Conservation (phyloP, 2,329 filamentous ascomycete genomes). For the Ophiostoma novo-ulmi region DNA sequence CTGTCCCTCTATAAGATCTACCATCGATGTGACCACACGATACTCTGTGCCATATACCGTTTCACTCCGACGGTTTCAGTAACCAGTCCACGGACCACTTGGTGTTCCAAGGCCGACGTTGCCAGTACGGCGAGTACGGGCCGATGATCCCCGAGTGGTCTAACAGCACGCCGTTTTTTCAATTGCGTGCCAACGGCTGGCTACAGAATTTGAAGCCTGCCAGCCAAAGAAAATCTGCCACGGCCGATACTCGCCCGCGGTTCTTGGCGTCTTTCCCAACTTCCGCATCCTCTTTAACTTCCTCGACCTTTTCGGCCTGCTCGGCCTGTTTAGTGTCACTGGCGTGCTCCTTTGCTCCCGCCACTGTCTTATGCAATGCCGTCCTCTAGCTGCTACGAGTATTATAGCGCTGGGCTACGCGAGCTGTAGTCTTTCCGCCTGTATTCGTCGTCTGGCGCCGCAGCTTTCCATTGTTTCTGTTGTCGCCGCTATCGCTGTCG, state of each 20-base stretch:
- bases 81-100: not conserved
- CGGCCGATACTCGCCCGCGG: slow-evolving; percentile 16
- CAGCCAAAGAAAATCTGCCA: slow-evolving; percentile 17
- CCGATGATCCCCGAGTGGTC: slow-evolving; percentile 20
- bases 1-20: too few relatives aligned
- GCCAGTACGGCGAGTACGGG: slow-evolving; percentile 13
- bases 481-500: slow-evolving; percentile 10
- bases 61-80: not conserved
- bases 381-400: not conserved
- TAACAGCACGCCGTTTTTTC: slow-evolving; percentile 18
- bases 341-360: not conserved
- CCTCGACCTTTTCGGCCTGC: not conserved
- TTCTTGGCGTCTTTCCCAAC: slow-evolving; percentile 9
- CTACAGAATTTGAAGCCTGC: slow-evolving; percentile 12
- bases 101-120: not conserved
- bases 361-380: not conserved
- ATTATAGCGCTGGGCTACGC: not conserved
- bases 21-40: too few relatives aligned
- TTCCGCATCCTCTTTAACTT: not conserved
- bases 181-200: slow-evolving; percentile 19
- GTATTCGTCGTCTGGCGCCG: not conserved
- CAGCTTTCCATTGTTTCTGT: not conserved
- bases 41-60: too few relatives aligned
- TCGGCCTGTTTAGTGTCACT: not conserved
- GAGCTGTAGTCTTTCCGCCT: not conserved